Conservation (phyloP, 805 yeast species). For the Wickerhamomyces bisporus region DNA sequence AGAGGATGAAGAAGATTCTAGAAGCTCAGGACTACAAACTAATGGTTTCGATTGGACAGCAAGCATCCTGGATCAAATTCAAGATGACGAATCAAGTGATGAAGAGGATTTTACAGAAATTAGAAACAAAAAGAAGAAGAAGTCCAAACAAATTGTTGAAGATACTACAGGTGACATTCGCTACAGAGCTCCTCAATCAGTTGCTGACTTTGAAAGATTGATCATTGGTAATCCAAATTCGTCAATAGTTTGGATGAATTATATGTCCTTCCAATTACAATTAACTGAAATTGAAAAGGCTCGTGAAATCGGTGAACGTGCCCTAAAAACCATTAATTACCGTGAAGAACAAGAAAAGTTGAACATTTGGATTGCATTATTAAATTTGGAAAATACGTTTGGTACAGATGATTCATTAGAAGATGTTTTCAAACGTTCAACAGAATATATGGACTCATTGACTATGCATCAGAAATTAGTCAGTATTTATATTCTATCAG, state of each 20-base stretch:
- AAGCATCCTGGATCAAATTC: conserved; percentile 76
- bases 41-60: conserved; percentile 97
- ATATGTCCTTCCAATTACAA: conserved; percentile 96
- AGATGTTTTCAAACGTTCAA: conserved; percentile 74
- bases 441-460: conserved; percentile 87
- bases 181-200: conserved; percentile 87
- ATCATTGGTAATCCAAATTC: conserved; percentile 91
- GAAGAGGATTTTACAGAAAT: conserved; percentile 43
- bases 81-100: conserved; percentile 46
- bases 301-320: conserved; percentile 88
- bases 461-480: conserved; percentile 76
- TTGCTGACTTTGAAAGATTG: conserved; percentile 85
- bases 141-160: conserved; percentile 40
- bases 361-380: conserved; percentile 92
- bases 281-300: conserved; percentile 92
- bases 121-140: conserved; percentile 43
- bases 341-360: conserved; percentile 90
- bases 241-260: conserved; percentile 94
- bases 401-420: conserved; percentile 83
- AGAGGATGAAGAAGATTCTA: conserved; percentile 16
- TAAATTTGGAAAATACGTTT: conserved; percentile 90
- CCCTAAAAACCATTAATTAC: conserved; percentile 81
- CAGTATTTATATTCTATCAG: conserved; percentile 69
- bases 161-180: conserved; percentile 84
- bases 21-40: conserved; percentile 60